Conservation (phyloP, 805 yeast species). For the Kluyveromyces siamensis region DNA sequence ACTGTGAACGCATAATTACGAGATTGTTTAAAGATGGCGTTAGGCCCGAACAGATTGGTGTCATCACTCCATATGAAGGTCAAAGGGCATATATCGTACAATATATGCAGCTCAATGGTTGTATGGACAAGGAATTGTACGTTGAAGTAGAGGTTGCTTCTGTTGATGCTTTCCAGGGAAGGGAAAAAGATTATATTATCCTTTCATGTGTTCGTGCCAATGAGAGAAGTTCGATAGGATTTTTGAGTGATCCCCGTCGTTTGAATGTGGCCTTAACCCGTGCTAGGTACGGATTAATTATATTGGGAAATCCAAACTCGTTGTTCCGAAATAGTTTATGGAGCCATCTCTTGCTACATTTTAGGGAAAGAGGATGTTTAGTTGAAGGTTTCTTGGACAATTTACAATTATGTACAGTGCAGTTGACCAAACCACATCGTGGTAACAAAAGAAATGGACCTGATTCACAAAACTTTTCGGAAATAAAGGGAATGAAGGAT, state of each 20-base stretch:
- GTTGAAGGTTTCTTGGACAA: constrained; percentile 86
- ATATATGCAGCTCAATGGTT: constrained; percentile 66
- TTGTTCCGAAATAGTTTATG: constrained; percentile 64
- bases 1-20: constrained; percentile 71
- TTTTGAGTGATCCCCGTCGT: constrained; percentile 77
- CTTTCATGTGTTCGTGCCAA: constrained; percentile 94
- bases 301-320: constrained; percentile 79
- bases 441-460: neutral
- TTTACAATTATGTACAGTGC: constrained; percentile 63
- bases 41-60: constrained; percentile 75
- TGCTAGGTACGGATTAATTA: constrained; percentile 71
- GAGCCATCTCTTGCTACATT: constrained; percentile 70
- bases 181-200: constrained; percentile 89
- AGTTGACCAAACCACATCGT: constrained; percentile 30
- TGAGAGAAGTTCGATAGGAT: constrained; percentile 66
- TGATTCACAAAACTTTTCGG: constrained; percentile 9
- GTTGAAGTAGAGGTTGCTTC: constrained; percentile 77
- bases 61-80: constrained; percentile 91
- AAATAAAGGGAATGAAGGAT: constrained; percentile 7
- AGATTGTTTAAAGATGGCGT: constrained; percentile 69
- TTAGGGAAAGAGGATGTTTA: constrained; percentile 73
- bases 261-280: constrained; percentile 84
- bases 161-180: constrained; percentile 98
- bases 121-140: constrained; percentile 57
- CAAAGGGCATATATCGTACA: constrained; percentile 77